Evolutionary conservation across 2,329 filamentous ascomycete genomes (phyloP), one percentile per base, ranked within the genome.

Genomic region (Byssoonygena ceratinophila): DNA sequence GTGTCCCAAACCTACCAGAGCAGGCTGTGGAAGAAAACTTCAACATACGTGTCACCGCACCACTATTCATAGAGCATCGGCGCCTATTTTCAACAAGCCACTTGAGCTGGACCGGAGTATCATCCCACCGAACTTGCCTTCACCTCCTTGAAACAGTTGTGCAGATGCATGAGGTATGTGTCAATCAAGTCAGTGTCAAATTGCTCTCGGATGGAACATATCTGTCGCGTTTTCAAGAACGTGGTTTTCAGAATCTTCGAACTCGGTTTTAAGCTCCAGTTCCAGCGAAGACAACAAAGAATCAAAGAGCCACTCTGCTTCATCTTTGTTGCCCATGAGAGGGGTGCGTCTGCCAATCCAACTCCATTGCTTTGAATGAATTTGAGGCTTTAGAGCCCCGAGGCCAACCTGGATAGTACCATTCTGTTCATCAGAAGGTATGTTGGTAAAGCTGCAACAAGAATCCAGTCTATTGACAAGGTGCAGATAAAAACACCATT

Each of bases 401-500:
- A 53, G 50, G 9, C 50, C 52, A 22, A 52, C 40, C 31, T 31
- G 31, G 23, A 27, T 16, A 27, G 40, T 4, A 25, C 45, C 49
- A 14, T 44, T 32, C 31, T 49, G 18, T 31, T 56, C 49, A 27
- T 44, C 36, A 29, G 32, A 22, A 2, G 48, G 49, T n/a, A 53
- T 20, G 51, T 48, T 49, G 71, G 74, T 45, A 9, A 59, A 59
- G 0, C 64, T 63, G 0, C 65, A 55, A 32, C 73, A 66, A 6
- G 64, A 61, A 44, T 75, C 71, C 36, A 71, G 66, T 32, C 74
- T 69, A 1, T 71, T 72, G 39, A 76, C 66, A 1, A 78, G 66
- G 43, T 65, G 67, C 7, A 78, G 63, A 54, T 70, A 77, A 57
- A 74, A 75, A 32, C 70, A 69, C 75, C 74, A 78, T 58, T 72